These are phyloP conservation scores for Rhododendron kiyosumense DNA, from an alignment of 148 eudicot species.

Conservation along the genomic window DNA sequence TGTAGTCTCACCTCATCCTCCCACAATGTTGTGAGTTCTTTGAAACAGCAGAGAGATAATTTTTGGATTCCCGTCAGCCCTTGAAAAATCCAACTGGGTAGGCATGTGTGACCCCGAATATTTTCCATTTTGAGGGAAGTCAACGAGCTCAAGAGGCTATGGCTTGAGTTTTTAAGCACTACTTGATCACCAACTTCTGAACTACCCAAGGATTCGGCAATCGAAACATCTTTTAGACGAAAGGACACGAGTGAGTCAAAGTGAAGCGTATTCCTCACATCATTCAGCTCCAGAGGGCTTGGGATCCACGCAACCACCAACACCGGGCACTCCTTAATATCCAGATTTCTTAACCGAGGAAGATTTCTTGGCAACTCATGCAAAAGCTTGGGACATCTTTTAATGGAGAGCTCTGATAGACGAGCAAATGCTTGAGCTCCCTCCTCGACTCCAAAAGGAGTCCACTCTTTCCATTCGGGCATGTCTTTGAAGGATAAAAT, in stretches of 20 bases:
- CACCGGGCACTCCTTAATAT: not conserved
- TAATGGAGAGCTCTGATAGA: conserved; percentile 8
- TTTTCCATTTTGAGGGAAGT: not conserved
- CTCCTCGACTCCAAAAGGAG: not conserved
- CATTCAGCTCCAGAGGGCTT: not conserved
- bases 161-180: not conserved
- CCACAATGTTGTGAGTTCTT: not conserved
- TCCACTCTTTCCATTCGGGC: conserved; percentile 18
- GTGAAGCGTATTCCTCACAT: not conserved
- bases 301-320: not conserved
- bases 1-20: not conserved
- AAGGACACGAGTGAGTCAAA: not conserved
- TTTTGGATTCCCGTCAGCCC: not conserved
- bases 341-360: not conserved
- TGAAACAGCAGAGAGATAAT: fast-evolving
- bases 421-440: not conserved
- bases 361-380: not conserved
- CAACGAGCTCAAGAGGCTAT: not conserved
- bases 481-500: conserved; percentile 11
- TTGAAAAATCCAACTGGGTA: not conserved
- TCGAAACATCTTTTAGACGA: not conserved
- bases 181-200: not conserved
- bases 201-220: not conserved
- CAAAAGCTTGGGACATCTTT: conserved; percentile 8
- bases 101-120: not conserved